Conservation (phyloP, 805 yeast species). For the Pichia cephalocereana region DNA sequence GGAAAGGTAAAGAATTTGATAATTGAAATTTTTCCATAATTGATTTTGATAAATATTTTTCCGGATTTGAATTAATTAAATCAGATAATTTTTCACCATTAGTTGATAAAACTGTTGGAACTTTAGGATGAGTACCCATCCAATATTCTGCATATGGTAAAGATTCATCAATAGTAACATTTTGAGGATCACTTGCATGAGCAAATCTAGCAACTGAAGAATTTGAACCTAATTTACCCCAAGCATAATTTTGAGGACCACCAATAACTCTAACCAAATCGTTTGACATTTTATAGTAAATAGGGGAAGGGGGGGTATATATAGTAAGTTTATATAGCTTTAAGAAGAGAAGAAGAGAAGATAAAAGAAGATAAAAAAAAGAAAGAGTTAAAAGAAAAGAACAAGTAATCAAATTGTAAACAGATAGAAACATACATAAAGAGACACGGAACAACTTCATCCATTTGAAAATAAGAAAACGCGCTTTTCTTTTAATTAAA, state of each 20-base stretch:
- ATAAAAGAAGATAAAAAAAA: too few relatives aligned
- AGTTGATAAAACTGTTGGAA: constrained; percentile 58
- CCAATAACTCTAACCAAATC: constrained; percentile 26
- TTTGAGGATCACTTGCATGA: constrained; percentile 51
- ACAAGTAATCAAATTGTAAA: too few relatives aligned
- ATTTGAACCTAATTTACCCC: constrained; percentile 64
- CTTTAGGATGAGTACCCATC: constrained; percentile 98
- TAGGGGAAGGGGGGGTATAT: neutral
- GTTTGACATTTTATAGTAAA: constrained; percentile 12
- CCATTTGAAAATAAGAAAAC: too few relatives aligned
- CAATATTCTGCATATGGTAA: constrained; percentile 96
- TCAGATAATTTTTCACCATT: constrained; percentile 50
- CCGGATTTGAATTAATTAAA: constrained; percentile 51
- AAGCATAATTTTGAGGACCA: constrained; percentile 31
- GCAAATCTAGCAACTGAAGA: constrained; percentile 91
- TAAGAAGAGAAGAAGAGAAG: neutral
- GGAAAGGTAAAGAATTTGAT: constrained; percentile 64
- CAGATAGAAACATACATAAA: too few relatives aligned
- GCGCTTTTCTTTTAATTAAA: too few relatives aligned
- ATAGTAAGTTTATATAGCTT: too few relatives aligned
- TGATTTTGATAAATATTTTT: constrained; percentile 44
- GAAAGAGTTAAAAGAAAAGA: too few relatives aligned
- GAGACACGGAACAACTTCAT: too few relatives aligned
- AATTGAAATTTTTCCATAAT: constrained; percentile 62
- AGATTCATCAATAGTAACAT: constrained; percentile 49